Percentiles rank a stretch among this genome's conserved stretches.
Conservation (phyloP, 164 flowering plant genomes). For the Magnolia officinalis region DNA sequence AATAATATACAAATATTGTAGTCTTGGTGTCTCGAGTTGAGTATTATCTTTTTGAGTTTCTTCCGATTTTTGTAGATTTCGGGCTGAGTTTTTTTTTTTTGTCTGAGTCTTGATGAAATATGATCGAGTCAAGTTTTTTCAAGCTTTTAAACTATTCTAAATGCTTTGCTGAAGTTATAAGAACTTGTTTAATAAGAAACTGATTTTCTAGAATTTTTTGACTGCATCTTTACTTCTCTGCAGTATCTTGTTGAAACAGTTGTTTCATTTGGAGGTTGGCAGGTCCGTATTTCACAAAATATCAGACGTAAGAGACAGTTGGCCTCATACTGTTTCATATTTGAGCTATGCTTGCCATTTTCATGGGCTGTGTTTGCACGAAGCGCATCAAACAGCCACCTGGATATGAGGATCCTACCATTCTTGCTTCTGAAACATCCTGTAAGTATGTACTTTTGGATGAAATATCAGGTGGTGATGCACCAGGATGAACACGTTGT, state of each 20-base stretch:
- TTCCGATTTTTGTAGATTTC: no score
- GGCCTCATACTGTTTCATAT: not conserved
- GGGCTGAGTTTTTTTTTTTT: no score
- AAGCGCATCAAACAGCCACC: conserved; percentile 34
- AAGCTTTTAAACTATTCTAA: no score
- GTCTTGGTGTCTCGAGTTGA: no score
- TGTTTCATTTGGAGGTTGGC: not conserved
- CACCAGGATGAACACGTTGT: not conserved
- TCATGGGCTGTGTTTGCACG: conserved; percentile 41
- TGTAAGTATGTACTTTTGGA: conserved; percentile 13
- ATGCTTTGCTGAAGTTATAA: no score
- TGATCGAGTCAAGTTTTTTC: no score
- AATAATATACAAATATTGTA: no score
- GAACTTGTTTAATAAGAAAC: not conserved
- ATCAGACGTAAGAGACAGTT: not conserved
- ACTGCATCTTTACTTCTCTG: not conserved
- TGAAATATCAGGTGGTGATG: not conserved
- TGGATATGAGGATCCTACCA: conserved; percentile 64
- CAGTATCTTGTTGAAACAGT: not conserved
- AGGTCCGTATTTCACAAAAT: not conserved
- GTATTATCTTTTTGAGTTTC: no score
- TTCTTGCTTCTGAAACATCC: conserved; percentile 76
- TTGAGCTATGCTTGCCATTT: not conserved
- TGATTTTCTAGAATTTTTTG: not conserved
- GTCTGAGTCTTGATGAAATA: no score